Conservation (phyloP, 2,329 filamentous ascomycete species). For the Colletotrichum coccodes region DNA sequence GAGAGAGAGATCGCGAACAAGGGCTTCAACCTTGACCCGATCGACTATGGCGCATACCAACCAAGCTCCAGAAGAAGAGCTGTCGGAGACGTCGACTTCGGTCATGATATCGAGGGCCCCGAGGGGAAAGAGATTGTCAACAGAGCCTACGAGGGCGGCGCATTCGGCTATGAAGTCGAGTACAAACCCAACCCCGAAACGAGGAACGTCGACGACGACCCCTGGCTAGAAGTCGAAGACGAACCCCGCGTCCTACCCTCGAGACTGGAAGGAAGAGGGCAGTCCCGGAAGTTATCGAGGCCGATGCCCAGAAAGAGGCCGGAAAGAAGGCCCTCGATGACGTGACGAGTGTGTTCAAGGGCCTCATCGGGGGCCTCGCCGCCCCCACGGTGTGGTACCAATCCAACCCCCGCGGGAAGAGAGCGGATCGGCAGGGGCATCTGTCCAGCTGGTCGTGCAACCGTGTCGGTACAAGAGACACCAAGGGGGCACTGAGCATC, state of each 20-base stretch:
- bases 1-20: neutral
- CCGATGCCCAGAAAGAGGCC: no score
- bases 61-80: neutral
- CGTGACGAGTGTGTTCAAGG: no score
- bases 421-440: neutral
- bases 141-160: neutral
- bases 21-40: no score
- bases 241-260: no score
- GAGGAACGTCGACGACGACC: neutral
- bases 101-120: neutral
- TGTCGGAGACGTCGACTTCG: no score
- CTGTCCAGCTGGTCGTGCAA: conserved; percentile 8
- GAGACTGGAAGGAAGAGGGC: neutral
- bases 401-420: neutral
- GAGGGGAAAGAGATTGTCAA: neutral
- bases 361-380: neutral
- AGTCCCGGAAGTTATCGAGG: no score
- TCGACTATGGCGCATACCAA: neutral
- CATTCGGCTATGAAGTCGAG: neutral
- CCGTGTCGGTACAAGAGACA: neutral
- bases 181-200: neutral
- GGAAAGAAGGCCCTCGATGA: no score
- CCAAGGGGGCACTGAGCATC: neutral
- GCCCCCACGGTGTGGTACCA: no score
- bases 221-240: neutral